Evolutionary conservation across 2,329 filamentous ascomycete species (phyloP).

Genomic region (Ophiostoma australiae): DNA sequence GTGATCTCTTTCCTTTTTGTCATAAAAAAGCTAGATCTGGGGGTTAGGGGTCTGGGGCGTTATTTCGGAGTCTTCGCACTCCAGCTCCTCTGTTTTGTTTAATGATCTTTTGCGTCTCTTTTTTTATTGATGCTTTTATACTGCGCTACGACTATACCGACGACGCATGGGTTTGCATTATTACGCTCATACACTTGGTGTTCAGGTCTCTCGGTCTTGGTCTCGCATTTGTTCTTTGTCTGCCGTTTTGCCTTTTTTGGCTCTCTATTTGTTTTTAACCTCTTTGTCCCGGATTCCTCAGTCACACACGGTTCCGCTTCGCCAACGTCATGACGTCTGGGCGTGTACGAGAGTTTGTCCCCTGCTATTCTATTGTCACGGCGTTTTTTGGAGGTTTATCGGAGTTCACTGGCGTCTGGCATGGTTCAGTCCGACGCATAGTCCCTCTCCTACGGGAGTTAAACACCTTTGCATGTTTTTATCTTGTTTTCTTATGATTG

Average conservation of each 20-base stretch:
- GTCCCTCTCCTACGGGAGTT: conserved; percentile 4
- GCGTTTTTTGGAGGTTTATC: background rate
- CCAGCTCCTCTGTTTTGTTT: background rate
- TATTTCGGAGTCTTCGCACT: background rate
- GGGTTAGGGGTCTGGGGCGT: background rate
- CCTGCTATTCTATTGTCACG: background rate
- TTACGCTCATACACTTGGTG: background rate
- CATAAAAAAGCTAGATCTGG: background rate
- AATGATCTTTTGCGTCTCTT: background rate
- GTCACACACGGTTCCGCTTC: background rate
- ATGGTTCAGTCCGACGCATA: background rate
- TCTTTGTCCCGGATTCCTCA: background rate
- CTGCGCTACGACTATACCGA: background rate
- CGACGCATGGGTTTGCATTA: background rate
- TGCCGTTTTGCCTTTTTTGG: background rate
- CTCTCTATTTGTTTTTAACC: background rate
- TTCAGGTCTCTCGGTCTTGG: background rate
- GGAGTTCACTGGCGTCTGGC: background rate
- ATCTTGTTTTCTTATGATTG: background rate
- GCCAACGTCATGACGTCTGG: background rate
- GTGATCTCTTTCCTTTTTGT: background rate
- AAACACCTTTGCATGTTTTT: background rate
- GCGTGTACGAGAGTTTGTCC: background rate
- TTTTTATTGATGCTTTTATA: background rate
- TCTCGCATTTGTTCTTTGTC: background rate